Base-by-base conservation (phyloP, 108 stramenopile genomes). In the Skeletonema potamos region DNA sequence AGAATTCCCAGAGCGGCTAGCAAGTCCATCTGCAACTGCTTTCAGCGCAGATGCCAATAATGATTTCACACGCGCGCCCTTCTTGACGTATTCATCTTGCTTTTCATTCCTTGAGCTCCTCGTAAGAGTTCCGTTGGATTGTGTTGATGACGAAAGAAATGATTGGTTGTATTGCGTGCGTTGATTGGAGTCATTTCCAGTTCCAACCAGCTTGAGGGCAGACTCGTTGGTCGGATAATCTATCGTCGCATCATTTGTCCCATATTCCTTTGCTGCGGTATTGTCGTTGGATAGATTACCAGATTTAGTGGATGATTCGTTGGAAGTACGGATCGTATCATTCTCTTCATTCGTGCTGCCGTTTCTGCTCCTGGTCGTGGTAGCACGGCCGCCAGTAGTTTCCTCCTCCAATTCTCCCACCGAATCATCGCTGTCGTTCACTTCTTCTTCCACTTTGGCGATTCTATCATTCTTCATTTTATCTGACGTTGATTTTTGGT, bases 11-110 rank as follows among this genome's bases (percentile, higher is more conserved):
- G 56, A n/a, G n/a, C 44, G 15, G 54, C 61, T 63, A 27, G 61
- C 33, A 48, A 74, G 56, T 67, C 77, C 75, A 60, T 63, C 60
- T 3, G 72, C 69, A 0, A 84, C 74, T 12, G 74, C 64, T 27
- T 70, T 69, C 11, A 88, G 62, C 7, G 85, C 84, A 26, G 62
- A 58, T 20, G 74, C 69, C 15, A 88, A 12, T 20, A 89, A 57
- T 24, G 73, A 54, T 55, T 81, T 85, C 58, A 87, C 62, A 12
- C 73, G 77, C 18, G 82, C 76, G 51, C 86, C 84, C 12, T 41
- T 70, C 34, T 79, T 80, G 63, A 89, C 76, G 56, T 76, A 87
- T 32, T 73, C 84, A 26, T 87, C 82, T 37, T 75, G 73, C 37
- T 74, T 69, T 41, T 63, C 36, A 60, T 74, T 78, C 17, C 61